Conservation (phyloP, 2,329 filamentous ascomycete genomes). For the Aspergillus puulaauensis region DNA sequence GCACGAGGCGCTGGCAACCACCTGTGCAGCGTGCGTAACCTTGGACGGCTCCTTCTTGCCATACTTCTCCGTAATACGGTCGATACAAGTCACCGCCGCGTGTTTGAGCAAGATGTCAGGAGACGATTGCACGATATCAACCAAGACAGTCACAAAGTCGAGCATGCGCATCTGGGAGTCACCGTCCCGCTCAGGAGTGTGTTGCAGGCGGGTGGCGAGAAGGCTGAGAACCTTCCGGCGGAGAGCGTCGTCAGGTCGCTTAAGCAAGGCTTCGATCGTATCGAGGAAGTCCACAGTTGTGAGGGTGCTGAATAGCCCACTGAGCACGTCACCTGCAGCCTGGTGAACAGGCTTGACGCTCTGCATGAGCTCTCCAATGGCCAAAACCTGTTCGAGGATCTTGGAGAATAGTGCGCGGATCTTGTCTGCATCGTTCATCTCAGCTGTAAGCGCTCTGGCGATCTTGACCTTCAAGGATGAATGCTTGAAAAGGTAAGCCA, state of each 20-base stretch:
- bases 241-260: constrained; percentile 70
- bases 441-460: constrained; percentile 35
- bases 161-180: constrained; percentile 70
- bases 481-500: constrained; percentile 41
- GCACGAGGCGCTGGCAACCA: constrained; percentile 73
- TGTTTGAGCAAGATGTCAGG: constrained; percentile 74
- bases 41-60: constrained; percentile 84
- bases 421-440: constrained; percentile 58
- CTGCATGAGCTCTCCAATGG: constrained; percentile 58
- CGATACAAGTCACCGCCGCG: constrained; percentile 83
- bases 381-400: constrained; percentile 65
- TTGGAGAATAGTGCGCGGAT: constrained; percentile 68
- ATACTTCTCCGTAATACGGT: constrained; percentile 91
- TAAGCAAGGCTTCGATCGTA: constrained; percentile 77
- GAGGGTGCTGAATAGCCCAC: constrained; percentile 77
- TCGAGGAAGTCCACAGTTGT: constrained; percentile 88
- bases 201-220: constrained; percentile 74
- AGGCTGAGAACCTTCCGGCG: constrained; percentile 78
- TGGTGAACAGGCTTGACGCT: constrained; percentile 37
- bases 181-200: constrained; percentile 68
- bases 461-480: constrained; percentile 44
- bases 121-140: constrained; percentile 71
- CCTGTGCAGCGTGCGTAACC: constrained; percentile 71
- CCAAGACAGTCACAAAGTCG: constrained; percentile 75
- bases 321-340: constrained; percentile 66